These are phyloP conservation scores for Cladophialophora yegresii DNA, from an alignment of 2,329 filamentous ascomycete genomes.

Conservation along the genomic window DNA sequence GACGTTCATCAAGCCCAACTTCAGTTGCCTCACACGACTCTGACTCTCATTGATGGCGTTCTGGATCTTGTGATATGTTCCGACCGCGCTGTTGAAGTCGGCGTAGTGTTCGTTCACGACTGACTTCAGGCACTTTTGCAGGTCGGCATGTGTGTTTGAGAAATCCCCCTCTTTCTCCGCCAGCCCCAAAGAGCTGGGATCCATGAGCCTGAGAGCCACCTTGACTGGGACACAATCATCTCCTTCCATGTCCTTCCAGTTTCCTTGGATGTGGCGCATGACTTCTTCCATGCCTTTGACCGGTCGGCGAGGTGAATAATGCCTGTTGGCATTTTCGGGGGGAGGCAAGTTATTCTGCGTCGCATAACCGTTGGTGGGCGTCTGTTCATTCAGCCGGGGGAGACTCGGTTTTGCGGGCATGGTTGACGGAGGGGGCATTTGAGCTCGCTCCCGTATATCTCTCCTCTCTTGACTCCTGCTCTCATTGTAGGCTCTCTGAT, in stretches of 20 bases:
- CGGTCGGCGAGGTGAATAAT: slow-evolving; percentile 31
- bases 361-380: slow-evolving; percentile 19
- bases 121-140: slow-evolving; percentile 89
- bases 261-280: slow-evolving; percentile 66
- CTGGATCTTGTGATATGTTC: slow-evolving; percentile 98
- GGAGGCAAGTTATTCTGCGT: slow-evolving; percentile 21
- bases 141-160: slow-evolving; percentile 75
- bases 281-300: slow-evolving; percentile 36
- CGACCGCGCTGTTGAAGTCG: slow-evolving; percentile 98
- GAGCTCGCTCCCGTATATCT: slow-evolving; percentile 17
- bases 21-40: slow-evolving; percentile 76
- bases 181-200: slow-evolving; percentile 87
- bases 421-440: slow-evolving; percentile 29
- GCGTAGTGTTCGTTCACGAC: slow-evolving; percentile 99
- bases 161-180: slow-evolving; percentile 88
- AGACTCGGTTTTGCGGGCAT: slow-evolving; percentile 27
- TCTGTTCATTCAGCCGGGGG: slow-evolving; percentile 25
- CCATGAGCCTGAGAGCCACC: slow-evolving; percentile 90
- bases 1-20: slow-evolving; percentile 77
- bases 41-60: slow-evolving; percentile 87
- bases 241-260: slow-evolving; percentile 90
- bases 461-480: slow-evolving; percentile 27
- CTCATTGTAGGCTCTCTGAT: slow-evolving; percentile 27
- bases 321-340: slow-evolving; percentile 24
- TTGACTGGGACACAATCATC: slow-evolving; percentile 90